A percentile compares a stretch with the other conserved stretches of the same genome.
These are phyloP conservation scores for Plasmodium adleri DNA, from an alignment of 169 alveolate species.

Conservation along the genomic window DNA sequence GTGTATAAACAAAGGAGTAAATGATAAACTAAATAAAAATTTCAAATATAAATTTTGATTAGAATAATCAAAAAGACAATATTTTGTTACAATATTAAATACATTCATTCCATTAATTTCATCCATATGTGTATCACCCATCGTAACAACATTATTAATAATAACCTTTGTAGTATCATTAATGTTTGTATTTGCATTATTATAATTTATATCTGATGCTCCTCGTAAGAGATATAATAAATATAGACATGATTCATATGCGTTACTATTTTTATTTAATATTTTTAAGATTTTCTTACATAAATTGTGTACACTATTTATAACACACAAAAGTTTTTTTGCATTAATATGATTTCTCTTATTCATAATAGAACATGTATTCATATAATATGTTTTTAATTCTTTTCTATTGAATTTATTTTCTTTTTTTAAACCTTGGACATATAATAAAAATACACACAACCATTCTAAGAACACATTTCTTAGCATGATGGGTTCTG, in stretches of 20 bases:
- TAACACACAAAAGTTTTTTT: slow-evolving; percentile 34
- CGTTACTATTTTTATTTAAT: slow-evolving; percentile 9
- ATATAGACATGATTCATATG: slow-evolving; percentile 18
- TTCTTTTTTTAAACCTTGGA: slow-evolving; percentile 18
- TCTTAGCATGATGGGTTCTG: slow-evolving; percentile 38
- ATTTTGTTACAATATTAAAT: slow-evolving; percentile 18
- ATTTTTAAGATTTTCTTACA: slow-evolving; percentile 29
- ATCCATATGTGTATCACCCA: neutral
- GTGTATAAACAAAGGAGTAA: slow-evolving; percentile 50
- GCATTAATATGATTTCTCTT: slow-evolving; percentile 25
- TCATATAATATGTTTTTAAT: slow-evolving; percentile 12
- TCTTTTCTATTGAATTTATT: slow-evolving; percentile 7
- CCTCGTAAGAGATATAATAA: slow-evolving; percentile 18
- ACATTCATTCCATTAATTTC: slow-evolving; percentile 18
- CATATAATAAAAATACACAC: slow-evolving; percentile 21
- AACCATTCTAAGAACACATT: slow-evolving; percentile 54
- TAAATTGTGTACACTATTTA: slow-evolving; percentile 25
- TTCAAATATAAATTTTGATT: slow-evolving; percentile 37
- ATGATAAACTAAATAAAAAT: slow-evolving; percentile 25
- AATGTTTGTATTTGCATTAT: neutral
- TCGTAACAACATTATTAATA: neutral
- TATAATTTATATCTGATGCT: neutral
- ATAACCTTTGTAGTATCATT: neutral
- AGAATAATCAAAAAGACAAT: slow-evolving; percentile 16
- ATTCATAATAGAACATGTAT: slow-evolving; percentile 36